Percentiles rank a stretch among this genome's conserved stretches.
Evolutionary conservation across 2,329 filamentous ascomycete species (phyloP).

Genomic region (Lojkania enalia): DNA sequence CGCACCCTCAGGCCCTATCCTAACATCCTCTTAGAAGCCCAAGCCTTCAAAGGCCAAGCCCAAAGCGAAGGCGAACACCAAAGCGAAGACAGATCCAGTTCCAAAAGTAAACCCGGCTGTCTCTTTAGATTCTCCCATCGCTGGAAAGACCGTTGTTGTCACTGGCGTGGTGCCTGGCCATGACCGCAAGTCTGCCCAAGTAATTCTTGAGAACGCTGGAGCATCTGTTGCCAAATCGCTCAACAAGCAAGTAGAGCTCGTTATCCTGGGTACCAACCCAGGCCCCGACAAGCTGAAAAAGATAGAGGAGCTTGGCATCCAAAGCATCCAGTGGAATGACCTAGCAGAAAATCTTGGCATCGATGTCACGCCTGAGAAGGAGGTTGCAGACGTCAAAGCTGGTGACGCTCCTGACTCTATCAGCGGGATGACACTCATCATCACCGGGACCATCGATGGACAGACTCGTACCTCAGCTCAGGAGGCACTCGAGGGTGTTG

Average conservation of each 20-base stretch:
- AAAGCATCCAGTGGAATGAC: slow-evolving; percentile 23
- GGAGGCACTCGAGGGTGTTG: slow-evolving; percentile 18
- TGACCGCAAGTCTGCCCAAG: slow-evolving; percentile 20
- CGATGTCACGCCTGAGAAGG: slow-evolving; percentile 18
- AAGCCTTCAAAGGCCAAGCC: slow-evolving; percentile 16
- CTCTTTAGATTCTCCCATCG: slow-evolving; percentile 8
- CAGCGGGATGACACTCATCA: slow-evolving; percentile 30
- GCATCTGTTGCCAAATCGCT: slow-evolving; percentile 20
- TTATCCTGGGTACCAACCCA: slow-evolving; percentile 19
- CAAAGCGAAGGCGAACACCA: slow-evolving; percentile 21
- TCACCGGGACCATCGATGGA: slow-evolving; percentile 48
- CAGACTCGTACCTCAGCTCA: slow-evolving; percentile 19
- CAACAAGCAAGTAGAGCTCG: slow-evolving; percentile 25
- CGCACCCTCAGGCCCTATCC: too few species aligned
- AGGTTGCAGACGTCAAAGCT: slow-evolving; percentile 16
- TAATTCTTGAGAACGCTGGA: slow-evolving; percentile 20
- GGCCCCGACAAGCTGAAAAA: slow-evolving; percentile 21
- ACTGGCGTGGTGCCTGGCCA: slow-evolving; percentile 20
- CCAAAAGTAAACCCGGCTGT: slow-evolving; percentile 6
- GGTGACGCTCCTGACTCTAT: slow-evolving; percentile 22
- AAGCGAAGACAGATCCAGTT: slow-evolving; percentile 17
- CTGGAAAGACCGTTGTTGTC: slow-evolving; percentile 22
- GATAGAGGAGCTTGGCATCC: slow-evolving; percentile 21
- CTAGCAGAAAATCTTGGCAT: slow-evolving; percentile 47
- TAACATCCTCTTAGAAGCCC: too few species aligned